These are phyloP conservation scores for Ballota nigra DNA, from an alignment of 257 asterid species.

Conservation along the genomic window DNA sequence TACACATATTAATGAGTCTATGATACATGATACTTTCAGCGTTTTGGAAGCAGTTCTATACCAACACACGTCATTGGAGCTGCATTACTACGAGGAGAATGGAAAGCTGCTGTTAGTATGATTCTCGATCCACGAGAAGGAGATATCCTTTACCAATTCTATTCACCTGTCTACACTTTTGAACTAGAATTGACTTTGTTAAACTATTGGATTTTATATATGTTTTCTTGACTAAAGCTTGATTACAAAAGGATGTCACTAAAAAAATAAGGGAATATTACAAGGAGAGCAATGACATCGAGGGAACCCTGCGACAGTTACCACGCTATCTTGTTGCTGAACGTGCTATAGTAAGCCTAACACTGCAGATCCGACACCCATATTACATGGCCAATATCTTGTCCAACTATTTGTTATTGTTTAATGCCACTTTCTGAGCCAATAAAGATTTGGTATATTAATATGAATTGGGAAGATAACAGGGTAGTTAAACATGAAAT, in stretches of 20 bases:
- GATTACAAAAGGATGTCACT: constrained; percentile 69
- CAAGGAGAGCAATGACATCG: constrained; percentile 74
- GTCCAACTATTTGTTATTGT: not conserved
- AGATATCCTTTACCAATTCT: constrained; percentile 73
- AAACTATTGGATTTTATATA: not conserved
- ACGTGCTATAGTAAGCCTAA: constrained; percentile 72
- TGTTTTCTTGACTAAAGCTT: constrained; percentile 50
- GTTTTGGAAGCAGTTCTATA: constrained; percentile 95
- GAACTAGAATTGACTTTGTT: constrained; percentile 19
- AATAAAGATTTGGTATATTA: not conserved
- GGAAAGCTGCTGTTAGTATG: constrained; percentile 80
- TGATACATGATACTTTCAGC: constrained; percentile 45
- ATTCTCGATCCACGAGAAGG: constrained; percentile 97
- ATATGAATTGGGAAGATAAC: not conserved
- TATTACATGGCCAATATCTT: not conserved
- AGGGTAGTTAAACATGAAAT: not conserved
- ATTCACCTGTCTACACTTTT: constrained; percentile 8
- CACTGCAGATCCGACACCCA: constrained; percentile 3
- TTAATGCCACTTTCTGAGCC: constrained; percentile 7
- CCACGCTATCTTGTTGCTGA: constrained; percentile 92
- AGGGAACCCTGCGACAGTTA: constrained; percentile 83
- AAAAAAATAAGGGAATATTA: constrained; percentile 67
- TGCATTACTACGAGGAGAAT: constrained; percentile 85
- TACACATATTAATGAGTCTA: not conserved
- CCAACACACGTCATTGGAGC: constrained; percentile 94